phyloP scores from a whole-genome alignment of 169 alveolate genomes.

The Plasmodium cynomolgi region DNA sequence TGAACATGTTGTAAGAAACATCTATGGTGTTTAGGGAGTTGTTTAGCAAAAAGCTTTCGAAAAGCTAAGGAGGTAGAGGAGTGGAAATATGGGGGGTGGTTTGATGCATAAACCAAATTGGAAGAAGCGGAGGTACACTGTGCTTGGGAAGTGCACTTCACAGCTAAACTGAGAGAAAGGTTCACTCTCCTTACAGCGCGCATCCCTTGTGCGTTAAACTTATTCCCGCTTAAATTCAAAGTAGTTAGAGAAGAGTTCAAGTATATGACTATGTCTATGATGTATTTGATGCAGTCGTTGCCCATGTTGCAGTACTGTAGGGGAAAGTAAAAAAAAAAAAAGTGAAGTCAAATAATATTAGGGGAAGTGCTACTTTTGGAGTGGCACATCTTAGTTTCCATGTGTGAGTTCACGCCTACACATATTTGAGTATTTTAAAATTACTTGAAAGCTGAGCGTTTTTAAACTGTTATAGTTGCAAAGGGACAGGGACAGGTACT shows the following conservation, averaged over 20 bases:
- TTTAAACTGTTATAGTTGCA: constrained; percentile 64
- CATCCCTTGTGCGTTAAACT: constrained; percentile 47
- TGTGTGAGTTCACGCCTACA: neutral
- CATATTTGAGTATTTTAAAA: constrained; percentile 1
- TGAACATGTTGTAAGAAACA: constrained; percentile 68
- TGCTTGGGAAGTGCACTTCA: neutral
- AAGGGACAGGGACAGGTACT: constrained; percentile 49
- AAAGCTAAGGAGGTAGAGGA: constrained; percentile 22
- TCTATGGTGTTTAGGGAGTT: constrained; percentile 23
- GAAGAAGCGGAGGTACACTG: neutral
- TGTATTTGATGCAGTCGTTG: constrained; percentile 50
- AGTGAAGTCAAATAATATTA: neutral
- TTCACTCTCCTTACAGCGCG: constrained; percentile 8
- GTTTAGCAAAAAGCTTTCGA: constrained; percentile 64
- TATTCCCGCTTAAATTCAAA: constrained; percentile 52
- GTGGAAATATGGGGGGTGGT: neutral
- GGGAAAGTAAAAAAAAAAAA: neutral
- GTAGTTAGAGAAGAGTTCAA: constrained; percentile 53
- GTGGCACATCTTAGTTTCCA: neutral
- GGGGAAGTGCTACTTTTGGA: neutral
- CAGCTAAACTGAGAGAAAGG: neutral
- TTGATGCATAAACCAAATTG: neutral
- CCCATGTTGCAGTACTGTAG: constrained; percentile 55
- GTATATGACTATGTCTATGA: constrained; percentile 60
- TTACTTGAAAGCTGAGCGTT: constrained; percentile 65